A percentile compares a stretch with the other conserved stretches of the same genome.
These are phyloP conservation scores for Cordyceps cicadae DNA, from an alignment of 2,329 filamentous ascomycete genomes.

Conservation along the genomic window DNA sequence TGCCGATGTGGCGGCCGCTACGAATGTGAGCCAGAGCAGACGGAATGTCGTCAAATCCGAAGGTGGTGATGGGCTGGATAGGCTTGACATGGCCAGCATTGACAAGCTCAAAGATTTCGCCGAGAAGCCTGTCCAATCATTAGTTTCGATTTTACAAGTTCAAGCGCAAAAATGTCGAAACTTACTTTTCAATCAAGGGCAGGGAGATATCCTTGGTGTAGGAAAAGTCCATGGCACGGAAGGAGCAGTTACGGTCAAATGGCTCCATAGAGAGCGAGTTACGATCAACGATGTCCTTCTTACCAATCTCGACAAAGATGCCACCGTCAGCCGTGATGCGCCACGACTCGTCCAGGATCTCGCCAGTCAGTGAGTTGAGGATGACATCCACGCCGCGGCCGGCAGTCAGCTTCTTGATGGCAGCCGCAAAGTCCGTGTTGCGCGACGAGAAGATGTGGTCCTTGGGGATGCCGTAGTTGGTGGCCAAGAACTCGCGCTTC, in stretches of 20 bases:
- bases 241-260: conserved; percentile 28
- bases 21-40: conserved; percentile 33
- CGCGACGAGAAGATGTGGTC: conserved; percentile 25
- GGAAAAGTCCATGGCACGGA: conserved; percentile 17
- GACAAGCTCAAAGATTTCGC: conserved; percentile 15
- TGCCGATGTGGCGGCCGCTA: conserved; percentile 31
- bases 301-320: conserved; percentile 24
- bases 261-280: conserved; percentile 24
- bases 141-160: not conserved
- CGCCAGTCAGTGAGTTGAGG: conserved; percentile 25
- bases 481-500: conserved; percentile 23
- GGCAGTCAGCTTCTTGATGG: conserved; percentile 20
- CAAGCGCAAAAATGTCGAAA: not conserved
- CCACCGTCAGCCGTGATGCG: conserved; percentile 29
- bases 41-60: conserved; percentile 21
- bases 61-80: conserved; percentile 18
- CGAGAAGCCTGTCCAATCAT: conserved; percentile 8
- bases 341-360: conserved; percentile 25
- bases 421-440: conserved; percentile 20
- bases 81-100: conserved; percentile 15
- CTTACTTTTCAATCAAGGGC: not conserved
- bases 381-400: conserved; percentile 27
- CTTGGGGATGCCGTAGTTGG: conserved; percentile 20
- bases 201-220: conserved; percentile 14
- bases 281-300: conserved; percentile 23